phyloP scores from a whole-genome alignment of 192 early-diverging fungal species.

The Funneliformis geosporum region DNA sequence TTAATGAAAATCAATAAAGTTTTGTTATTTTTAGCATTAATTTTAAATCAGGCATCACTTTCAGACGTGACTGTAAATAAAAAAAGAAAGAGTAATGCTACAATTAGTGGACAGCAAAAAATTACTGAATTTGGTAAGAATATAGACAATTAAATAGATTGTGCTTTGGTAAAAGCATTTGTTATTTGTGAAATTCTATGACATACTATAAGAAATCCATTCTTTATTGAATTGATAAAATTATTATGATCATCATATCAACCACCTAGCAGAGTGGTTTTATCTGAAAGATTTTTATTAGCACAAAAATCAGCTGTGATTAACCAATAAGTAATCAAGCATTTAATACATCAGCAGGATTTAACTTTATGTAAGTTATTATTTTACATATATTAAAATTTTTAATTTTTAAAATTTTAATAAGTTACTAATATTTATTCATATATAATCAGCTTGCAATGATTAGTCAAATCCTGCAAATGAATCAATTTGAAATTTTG shows the following conservation, averaged over 20 bases:
- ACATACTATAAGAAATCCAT: neutral
- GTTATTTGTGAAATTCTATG: slow-evolving; percentile 1
- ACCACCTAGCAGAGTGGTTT: neutral
- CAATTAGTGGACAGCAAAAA: too few species aligned
- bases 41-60: slow-evolving; percentile 15
- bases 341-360: neutral
- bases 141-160: too few species aligned
- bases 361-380: neutral
- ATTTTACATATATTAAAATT: neutral
- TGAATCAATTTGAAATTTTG: neutral
- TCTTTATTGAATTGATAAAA: neutral
- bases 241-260: neutral
- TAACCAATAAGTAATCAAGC: neutral
- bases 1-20: slow-evolving; percentile 6
- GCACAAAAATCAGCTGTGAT: neutral
- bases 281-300: neutral
- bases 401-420: too few species aligned
- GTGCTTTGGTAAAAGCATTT: neutral
- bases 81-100: too few species aligned
- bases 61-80: neutral
- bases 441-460: neutral
- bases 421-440: neutral
- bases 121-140: too few species aligned
- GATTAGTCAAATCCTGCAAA: neutral
- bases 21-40: neutral